These are phyloP conservation scores for Hymenoscyphus linearis DNA, from an alignment of 2,329 filamentous ascomycete species.

Conservation along the genomic window DNA sequence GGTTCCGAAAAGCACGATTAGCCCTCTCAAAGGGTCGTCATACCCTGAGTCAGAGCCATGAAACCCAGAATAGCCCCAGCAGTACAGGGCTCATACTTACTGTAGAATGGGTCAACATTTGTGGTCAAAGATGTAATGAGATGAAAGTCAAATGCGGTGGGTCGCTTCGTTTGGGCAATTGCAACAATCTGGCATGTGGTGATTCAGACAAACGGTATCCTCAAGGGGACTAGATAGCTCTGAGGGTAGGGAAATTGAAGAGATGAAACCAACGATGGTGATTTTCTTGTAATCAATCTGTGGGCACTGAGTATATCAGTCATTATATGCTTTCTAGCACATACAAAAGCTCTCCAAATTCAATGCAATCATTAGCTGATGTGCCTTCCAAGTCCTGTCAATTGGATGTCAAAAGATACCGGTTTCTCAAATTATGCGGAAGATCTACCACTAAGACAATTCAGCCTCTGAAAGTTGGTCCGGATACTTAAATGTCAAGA, in stretches of 20 bases:
- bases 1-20: neutral
- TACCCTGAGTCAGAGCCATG: conserved; percentile 1
- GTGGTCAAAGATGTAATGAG: neutral
- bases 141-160: neutral
- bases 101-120: neutral
- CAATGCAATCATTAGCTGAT: neutral
- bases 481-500: too few species aligned
- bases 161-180: neutral
- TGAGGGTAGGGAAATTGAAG: too few species aligned
- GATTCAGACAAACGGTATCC: neutral
- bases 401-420: neutral
- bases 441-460: neutral
- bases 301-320: neutral
- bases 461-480: too few species aligned
- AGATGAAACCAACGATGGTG: neutral
- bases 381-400: neutral
- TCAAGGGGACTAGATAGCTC: neutral
- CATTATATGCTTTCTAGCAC: neutral
- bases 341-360: neutral
- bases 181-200: neutral
- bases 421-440: neutral
- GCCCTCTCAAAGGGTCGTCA: neutral
- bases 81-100: neutral
- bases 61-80: neutral
- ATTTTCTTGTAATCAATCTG: neutral